phyloP scores from a whole-genome alignment of 2,329 filamentous ascomycete genomes.

The Colletotrichum simmondsii region DNA sequence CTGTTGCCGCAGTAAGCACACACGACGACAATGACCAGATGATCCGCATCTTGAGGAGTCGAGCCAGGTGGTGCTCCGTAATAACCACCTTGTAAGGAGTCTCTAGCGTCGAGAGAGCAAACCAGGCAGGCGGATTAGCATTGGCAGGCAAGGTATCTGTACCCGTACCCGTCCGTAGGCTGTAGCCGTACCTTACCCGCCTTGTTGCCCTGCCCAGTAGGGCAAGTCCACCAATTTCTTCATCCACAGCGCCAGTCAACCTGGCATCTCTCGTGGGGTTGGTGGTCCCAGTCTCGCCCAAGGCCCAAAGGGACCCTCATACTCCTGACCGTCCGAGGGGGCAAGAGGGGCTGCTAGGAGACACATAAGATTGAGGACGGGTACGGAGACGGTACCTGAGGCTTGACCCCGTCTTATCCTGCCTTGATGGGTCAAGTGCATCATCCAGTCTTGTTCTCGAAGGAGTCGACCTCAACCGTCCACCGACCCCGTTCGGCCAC shows the following conservation, averaged over 20 bases:
- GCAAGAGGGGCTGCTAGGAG: neutral
- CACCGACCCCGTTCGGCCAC: conserved; percentile 15
- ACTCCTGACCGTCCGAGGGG: conserved; percentile 1
- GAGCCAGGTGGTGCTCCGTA: conserved; percentile 15
- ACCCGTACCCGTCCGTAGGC: conserved; percentile 11
- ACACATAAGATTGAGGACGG: neutral
- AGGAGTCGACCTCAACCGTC: conserved; percentile 18
- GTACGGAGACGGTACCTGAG: conserved; percentile 16
- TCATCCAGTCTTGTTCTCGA: conserved; percentile 12
- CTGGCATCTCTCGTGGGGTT: conserved; percentile 5
- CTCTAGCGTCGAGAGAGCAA: neutral
- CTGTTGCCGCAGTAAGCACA: conserved; percentile 1
- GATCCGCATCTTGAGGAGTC: conserved; percentile 17
- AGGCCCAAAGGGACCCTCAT: neutral
- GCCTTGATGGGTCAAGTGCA: conserved; percentile 4
- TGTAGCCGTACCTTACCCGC: conserved; percentile 2
- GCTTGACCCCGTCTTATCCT: conserved; percentile 19
- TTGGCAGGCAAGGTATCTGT: conserved; percentile 15
- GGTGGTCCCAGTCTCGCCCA: neutral
- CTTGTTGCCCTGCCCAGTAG: conserved; percentile 23
- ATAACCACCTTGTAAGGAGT: conserved; percentile 1
- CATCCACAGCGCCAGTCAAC: conserved; percentile 3
- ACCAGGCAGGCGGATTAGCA: conserved; percentile 18
- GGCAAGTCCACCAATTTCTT: conserved; percentile 21
- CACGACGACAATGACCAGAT: conserved; percentile 6